Percentiles rank a stretch among this genome's conserved stretches.
Evolutionary conservation across 2,329 filamentous ascomycete species (phyloP).

Genomic region (Balansia obtecta): DNA sequence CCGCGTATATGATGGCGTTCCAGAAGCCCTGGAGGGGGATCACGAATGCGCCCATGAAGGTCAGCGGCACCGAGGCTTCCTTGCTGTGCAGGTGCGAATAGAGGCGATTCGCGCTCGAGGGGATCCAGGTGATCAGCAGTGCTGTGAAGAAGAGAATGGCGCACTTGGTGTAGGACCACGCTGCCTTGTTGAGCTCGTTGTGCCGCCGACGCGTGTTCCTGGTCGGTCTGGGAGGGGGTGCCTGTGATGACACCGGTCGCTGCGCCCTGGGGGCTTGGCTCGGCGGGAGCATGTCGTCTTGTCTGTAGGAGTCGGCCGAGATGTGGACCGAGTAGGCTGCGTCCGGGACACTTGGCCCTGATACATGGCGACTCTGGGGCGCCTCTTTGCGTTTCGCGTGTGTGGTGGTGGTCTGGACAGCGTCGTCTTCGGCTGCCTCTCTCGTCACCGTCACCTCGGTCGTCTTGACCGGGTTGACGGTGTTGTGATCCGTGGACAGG

Average conservation of each 20-base stretch:
- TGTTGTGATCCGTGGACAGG: conserved; percentile 42
- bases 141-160: conserved; percentile 59
- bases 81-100: conserved; percentile 46
- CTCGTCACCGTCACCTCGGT: conserved; percentile 47
- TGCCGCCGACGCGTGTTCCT: neutral
- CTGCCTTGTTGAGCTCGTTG: conserved; percentile 39
- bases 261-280: neutral
- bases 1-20: neutral
- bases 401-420: neutral
- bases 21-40: neutral
- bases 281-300: neutral
- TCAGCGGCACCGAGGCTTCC: neutral
- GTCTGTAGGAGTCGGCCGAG: neutral
- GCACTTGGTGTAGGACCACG: conserved; percentile 57
- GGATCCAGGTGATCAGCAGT: conserved; percentile 61
- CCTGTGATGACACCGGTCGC: neutral
- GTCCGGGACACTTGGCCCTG: neutral
- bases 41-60: neutral
- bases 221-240: neutral
- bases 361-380: neutral
- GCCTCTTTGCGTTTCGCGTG: neutral
- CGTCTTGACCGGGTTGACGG: conserved; percentile 3
- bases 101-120: conserved; percentile 62
- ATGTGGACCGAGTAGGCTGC: neutral
- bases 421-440: neutral